Conservation (phyloP, 192 early-diverging fungal genomes). For the Entomortierella lignicola region DNA sequence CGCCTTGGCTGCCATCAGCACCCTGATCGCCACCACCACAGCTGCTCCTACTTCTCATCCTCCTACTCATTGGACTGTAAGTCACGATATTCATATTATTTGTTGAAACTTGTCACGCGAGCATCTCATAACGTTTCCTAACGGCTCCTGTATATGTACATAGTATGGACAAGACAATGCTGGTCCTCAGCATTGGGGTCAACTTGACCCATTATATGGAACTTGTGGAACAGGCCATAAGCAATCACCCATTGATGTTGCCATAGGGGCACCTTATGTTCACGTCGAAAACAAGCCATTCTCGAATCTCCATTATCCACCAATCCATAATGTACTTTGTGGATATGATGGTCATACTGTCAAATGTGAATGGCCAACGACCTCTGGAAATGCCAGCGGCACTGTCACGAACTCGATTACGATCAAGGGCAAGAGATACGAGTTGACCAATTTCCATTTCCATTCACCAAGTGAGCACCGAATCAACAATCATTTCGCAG, state of each 20-base stretch:
- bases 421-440: slow-evolving; percentile 48
- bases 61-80: slow-evolving; percentile 3
- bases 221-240: slow-evolving; percentile 40
- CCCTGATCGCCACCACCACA: too few species aligned
- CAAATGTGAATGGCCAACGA: slow-evolving; percentile 30
- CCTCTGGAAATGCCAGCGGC: too few species aligned
- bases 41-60: background rate
- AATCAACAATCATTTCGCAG: slow-evolving; percentile 41
- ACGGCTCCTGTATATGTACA: background rate
- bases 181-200: slow-evolving; percentile 48
- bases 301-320: slow-evolving; percentile 4
- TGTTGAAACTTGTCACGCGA: too few species aligned
- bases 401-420: slow-evolving; percentile 12
- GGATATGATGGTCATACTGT: slow-evolving; percentile 60
- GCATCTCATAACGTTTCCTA: background rate
- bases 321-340: slow-evolving; percentile 24
- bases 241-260: slow-evolving; percentile 69
- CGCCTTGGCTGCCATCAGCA: slow-evolving; percentile 10
- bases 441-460: slow-evolving; percentile 68
- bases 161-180: slow-evolving; percentile 22
- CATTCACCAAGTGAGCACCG: slow-evolving; percentile 73
- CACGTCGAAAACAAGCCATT: slow-evolving; percentile 7
- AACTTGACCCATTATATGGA: slow-evolving; percentile 21
- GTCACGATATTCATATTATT: background rate
- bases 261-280: slow-evolving; percentile 6